Evolutionary conservation across 805 yeast genomes (phyloP).

Genomic region (Diddensiella santjacobensis): DNA sequence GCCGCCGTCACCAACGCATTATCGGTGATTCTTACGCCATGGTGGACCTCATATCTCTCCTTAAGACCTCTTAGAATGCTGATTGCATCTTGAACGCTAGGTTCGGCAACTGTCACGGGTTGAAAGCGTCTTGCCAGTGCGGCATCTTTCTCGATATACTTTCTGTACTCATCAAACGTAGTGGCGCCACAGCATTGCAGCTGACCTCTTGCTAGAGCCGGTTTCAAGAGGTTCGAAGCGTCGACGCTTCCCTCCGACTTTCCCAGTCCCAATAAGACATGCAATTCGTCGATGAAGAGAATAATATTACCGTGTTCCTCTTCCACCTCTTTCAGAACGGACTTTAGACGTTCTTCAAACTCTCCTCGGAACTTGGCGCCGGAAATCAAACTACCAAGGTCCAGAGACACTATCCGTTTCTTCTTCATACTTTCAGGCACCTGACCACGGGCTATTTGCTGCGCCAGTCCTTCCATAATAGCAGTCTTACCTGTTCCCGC

Average conservation of each 20-base stretch:
- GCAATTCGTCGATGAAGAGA: slow-evolving; percentile 87
- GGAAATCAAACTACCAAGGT: slow-evolving; percentile 82
- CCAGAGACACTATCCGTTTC: slow-evolving; percentile 78
- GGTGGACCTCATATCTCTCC: slow-evolving; percentile 94
- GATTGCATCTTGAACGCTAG: slow-evolving; percentile 85
- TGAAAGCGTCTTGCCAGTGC: slow-evolving; percentile 94
- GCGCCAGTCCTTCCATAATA: slow-evolving; percentile 94
- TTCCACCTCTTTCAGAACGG: slow-evolving; percentile 78
- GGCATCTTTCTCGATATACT: slow-evolving; percentile 93
- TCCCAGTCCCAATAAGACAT: slow-evolving; percentile 83
- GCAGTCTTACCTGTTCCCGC: slow-evolving; percentile 99
- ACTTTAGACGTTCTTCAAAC: slow-evolving; percentile 84
- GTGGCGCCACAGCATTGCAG: slow-evolving; percentile 96
- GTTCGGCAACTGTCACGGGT: slow-evolving; percentile 81
- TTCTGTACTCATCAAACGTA: slow-evolving; percentile 86
- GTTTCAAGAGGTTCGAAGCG: slow-evolving; percentile 89
- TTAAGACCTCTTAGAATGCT: slow-evolving; percentile 89
- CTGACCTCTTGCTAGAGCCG: slow-evolving; percentile 88
- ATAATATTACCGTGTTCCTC: slow-evolving; percentile 71
- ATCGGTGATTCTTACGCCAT: slow-evolving; percentile 92
- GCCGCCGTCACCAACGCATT: slow-evolving; percentile 94
- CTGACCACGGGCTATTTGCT: slow-evolving; percentile 83
- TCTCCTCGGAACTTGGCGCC: slow-evolving; percentile 97
- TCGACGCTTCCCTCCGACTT: slow-evolving; percentile 94
- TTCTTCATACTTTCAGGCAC: slow-evolving; percentile 93